Base-by-base conservation (phyloP, 106 monocot species). In the Dendrobium chrysotoxum region DNA sequence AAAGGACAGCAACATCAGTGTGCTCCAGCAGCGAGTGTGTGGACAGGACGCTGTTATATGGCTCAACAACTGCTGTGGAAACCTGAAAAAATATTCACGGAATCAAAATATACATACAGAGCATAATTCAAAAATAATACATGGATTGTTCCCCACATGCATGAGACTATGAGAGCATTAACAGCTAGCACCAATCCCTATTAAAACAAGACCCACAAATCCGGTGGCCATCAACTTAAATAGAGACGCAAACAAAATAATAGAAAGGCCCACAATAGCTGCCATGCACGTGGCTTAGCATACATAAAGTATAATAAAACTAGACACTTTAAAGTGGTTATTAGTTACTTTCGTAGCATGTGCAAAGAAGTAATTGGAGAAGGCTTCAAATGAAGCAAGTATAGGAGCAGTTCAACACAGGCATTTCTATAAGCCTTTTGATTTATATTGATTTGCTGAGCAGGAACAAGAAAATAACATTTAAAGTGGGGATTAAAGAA, bases 1-100 rank as follows among this genome's bases (percentile, higher is more conserved):
- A 46, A 40, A 94, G 91, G 31, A 95, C 88, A 9, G 92, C 90
- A 40, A 95, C 95, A 72, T 95, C 95, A 8, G 92, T 95, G 88
- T 95, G 95, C 65, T 95, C 95, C n/a, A 95, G 88, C 66, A 92
- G 85, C 55, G 95, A 95, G 77, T 95, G 95, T 0, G 95, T 95
- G 39, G 95, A 95, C 18, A 95, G 89, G 40, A 95, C 95, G 77
- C 92, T 92, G 84, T 95, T 95, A 67, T 95, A 95, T 40, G 95
- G 95, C 76, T 95, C 95, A 54, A 95, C 95, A 71, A 95, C 95
- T 64, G 95, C 95, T 25, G 95, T 95, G 28, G 95, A 95, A 30
- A 95, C 92, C 95, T 95, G 86, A 25, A 13, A 28, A 28, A 31
- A 71, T 0, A 25, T 4, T 35, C 35, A 35, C 15, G 50, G 50